Conservation (phyloP, 495 filamentous ascomycete genomes). For the Penicillium diatomitis region DNA sequence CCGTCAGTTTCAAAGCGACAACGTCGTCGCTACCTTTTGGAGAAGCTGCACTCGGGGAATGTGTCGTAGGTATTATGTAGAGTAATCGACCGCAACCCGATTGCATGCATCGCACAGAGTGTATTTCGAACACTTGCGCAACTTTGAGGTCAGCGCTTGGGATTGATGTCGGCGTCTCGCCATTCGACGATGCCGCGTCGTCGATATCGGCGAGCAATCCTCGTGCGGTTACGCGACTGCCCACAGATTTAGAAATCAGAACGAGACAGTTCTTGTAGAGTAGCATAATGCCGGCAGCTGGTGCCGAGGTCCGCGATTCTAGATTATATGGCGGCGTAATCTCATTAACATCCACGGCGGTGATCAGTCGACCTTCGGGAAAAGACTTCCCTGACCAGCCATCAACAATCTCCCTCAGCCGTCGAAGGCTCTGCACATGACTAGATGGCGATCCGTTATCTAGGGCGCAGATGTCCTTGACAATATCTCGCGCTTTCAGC, state of each 20-base stretch:
- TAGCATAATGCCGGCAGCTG: slow-evolving; percentile 61
- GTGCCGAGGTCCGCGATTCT: slow-evolving; percentile 22
- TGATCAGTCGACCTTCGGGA: slow-evolving; percentile 71
- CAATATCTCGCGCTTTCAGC: slow-evolving; percentile 77
- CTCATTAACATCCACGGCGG: slow-evolving; percentile 74
- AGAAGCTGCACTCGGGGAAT: slow-evolving; percentile 38
- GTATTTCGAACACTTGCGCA: slow-evolving; percentile 59
- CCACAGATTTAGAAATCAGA: slow-evolving; percentile 57
- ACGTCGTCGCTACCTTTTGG: slow-evolving; percentile 50
- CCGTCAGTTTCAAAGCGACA: slow-evolving; percentile 40
- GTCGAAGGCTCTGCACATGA: slow-evolving; percentile 59
- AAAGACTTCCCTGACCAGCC: slow-evolving; percentile 69
- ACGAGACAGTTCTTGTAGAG: slow-evolving; percentile 79
- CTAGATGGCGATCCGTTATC: slow-evolving; percentile 56
- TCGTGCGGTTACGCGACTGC: slow-evolving; percentile 57
- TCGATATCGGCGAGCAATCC: slow-evolving; percentile 77
- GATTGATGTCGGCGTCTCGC: slow-evolving; percentile 23
- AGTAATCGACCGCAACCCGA: slow-evolving; percentile 61
- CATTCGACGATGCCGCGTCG: slow-evolving; percentile 40
- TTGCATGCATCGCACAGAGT: slow-evolving; percentile 65
- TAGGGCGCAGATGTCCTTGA: slow-evolving; percentile 89
- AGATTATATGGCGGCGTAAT: slow-evolving; percentile 62
- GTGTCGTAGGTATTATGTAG: slow-evolving; percentile 57
- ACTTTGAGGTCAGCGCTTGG: slow-evolving; percentile 57
- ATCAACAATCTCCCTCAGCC: slow-evolving; percentile 64